These are phyloP conservation scores for Sphaerulina musiva DNA, from an alignment of 2,329 filamentous ascomycete species.

Conservation along the genomic window DNA sequence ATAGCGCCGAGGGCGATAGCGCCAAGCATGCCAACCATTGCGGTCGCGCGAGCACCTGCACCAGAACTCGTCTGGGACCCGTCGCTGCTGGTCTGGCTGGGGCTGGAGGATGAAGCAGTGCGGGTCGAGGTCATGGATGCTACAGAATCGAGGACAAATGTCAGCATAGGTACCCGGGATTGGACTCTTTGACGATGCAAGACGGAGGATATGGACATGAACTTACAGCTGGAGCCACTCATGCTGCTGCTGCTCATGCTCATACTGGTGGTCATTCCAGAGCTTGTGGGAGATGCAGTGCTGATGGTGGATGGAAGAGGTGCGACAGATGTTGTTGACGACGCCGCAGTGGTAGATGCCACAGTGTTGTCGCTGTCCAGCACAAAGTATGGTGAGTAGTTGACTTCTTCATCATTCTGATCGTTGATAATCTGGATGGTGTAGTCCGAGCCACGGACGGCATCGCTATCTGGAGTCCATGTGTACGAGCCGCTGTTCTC, in stretches of 20 bases:
- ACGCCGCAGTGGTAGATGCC: constrained; percentile 29
- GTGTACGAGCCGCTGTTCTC: constrained; percentile 46
- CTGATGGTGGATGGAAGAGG: constrained; percentile 16
- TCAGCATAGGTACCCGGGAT: too few species aligned
- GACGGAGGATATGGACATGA: neutral
- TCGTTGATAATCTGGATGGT: constrained; percentile 50
- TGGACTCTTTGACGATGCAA: too few species aligned
- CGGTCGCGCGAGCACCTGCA: constrained; percentile 22
- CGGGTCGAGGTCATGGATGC: constrained; percentile 3
- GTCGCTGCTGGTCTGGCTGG: constrained; percentile 7
- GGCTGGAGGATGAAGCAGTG: constrained; percentile 5
- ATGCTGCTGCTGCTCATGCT: neutral
- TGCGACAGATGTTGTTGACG: constrained; percentile 22
- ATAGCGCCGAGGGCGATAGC: constrained; percentile 27
- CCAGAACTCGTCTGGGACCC: constrained; percentile 6
- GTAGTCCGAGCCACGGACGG: constrained; percentile 44
- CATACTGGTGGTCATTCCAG: neutral
- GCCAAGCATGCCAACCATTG: constrained; percentile 24
- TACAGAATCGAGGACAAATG: neutral
- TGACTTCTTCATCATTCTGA: constrained; percentile 38
- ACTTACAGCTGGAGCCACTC: neutral
- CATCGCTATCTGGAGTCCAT: constrained; percentile 40
- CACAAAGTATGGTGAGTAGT: constrained; percentile 50
- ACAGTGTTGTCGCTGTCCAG: constrained; percentile 43
- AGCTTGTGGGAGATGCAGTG: constrained; percentile 18